A percentile compares a stretch with the other conserved stretches of the same genome.
These are phyloP conservation scores for Corymbia maculata DNA, from an alignment of 345 rosid species.

Conservation along the genomic window DNA sequence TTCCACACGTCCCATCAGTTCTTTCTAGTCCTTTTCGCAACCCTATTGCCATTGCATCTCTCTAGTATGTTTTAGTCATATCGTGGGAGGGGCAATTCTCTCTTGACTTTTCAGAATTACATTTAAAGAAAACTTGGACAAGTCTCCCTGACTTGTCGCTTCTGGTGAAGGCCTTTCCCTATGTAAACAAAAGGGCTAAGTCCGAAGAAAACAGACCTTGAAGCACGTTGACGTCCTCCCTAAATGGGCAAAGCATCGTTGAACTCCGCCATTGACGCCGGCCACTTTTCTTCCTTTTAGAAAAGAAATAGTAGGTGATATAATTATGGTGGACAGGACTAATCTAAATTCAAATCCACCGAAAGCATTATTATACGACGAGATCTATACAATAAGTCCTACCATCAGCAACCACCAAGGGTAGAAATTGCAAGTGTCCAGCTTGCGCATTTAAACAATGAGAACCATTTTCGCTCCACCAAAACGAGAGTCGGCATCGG, in stretches of 20 bases:
- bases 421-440: neutral
- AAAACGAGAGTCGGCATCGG: neutral
- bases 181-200: neutral
- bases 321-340: neutral
- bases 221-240: neutral
- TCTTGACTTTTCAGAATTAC: neutral
- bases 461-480: neutral
- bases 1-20: neutral
- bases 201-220: neutral
- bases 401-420: neutral
- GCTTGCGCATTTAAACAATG: neutral
- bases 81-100: neutral
- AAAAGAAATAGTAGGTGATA: neutral
- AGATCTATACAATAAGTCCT: neutral
- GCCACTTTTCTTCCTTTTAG: neutral
- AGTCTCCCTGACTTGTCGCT: neutral
- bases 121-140: neutral
- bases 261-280: neutral
- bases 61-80: neutral
- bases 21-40: neutral
- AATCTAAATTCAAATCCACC: neutral
- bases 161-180: neutral
- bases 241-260: neutral
- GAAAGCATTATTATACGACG: neutral
- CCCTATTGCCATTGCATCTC: neutral